Evolutionary conservation across 768 basidiomycete genomes (phyloP).

Genomic region (Panellus pusillus): DNA sequence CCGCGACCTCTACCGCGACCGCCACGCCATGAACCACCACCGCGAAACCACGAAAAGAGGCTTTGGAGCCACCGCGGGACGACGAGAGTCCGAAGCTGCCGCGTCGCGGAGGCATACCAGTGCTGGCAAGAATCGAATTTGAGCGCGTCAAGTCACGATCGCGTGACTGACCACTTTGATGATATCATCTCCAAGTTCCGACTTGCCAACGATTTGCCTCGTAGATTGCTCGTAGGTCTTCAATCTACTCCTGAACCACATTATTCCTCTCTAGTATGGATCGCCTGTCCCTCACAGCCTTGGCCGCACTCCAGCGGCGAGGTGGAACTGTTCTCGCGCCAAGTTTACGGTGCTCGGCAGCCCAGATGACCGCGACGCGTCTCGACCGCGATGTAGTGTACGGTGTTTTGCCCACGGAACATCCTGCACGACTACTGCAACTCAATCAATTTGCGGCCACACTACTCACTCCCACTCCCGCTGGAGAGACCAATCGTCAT

Average conservation of each 20-base stretch:
- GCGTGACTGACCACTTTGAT: no score
- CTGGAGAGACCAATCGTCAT: conserved; percentile 7
- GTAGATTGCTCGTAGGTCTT: no score
- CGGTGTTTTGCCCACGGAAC: conserved; percentile 1
- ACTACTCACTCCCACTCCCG: no score
- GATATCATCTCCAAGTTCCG: no score
- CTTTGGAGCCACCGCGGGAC: conserved; percentile 43
- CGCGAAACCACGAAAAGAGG: conserved; percentile 50
- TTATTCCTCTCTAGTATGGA: neutral
- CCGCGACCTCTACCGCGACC: conserved; percentile 58
- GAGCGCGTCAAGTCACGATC: conserved; percentile 21
- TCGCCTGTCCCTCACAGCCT: neutral
- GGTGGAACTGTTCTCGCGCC: neutral
- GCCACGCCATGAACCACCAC: conserved; percentile 51
- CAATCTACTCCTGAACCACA: no score
- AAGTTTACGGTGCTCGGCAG: no score
- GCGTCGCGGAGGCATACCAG: conserved; percentile 51
- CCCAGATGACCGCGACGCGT: no score
- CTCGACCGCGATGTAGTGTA: neutral
- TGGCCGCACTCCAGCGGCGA: conserved; percentile 7
- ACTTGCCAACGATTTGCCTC: neutral
- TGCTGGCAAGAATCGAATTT: neutral
- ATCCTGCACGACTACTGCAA: conserved; percentile 8
- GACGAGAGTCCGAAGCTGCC: conserved; percentile 60
- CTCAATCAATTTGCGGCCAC: no score